phyloP scores from a whole-genome alignment of 2,329 filamentous ascomycete genomes.

The Pezicula neosporulosa region DNA sequence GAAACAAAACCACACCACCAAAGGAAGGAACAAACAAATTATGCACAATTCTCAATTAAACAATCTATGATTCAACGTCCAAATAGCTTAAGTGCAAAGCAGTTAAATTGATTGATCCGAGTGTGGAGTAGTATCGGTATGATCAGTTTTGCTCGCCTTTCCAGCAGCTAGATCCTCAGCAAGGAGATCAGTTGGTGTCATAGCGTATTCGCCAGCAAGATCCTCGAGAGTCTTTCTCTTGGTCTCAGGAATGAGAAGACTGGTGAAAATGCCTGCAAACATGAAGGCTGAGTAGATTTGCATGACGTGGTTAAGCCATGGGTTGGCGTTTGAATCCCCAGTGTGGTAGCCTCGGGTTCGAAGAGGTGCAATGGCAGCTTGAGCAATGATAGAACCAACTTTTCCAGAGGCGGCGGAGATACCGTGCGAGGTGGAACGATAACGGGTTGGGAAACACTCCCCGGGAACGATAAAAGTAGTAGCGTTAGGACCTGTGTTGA shows the following conservation, averaged over 20 bases:
- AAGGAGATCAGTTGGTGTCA: not conserved
- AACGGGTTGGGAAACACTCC: constrained; percentile 33
- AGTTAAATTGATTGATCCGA: too few species aligned
- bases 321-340: constrained; percentile 24
- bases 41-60: too few species aligned
- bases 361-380: constrained; percentile 52
- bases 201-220: constrained; percentile 53
- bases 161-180: not conserved
- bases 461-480: constrained; percentile 35
- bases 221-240: constrained; percentile 72
- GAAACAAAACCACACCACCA: too few species aligned
- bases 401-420: constrained; percentile 33
- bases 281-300: constrained; percentile 79
- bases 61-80: too few species aligned
- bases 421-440: constrained; percentile 31
- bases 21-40: too few species aligned
- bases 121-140: too few species aligned
- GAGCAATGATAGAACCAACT: constrained; percentile 31
- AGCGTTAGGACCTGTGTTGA: constrained; percentile 20
- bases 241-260: constrained; percentile 72
- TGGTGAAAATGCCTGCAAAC: constrained; percentile 66
- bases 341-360: constrained; percentile 29
- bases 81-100: too few species aligned
- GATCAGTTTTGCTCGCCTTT: not conserved
- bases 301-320: constrained; percentile 71